These are phyloP conservation scores for Elaeis oleifera DNA, from an alignment of 202 grass and related monocot genomes.

Conservation along the genomic window DNA sequence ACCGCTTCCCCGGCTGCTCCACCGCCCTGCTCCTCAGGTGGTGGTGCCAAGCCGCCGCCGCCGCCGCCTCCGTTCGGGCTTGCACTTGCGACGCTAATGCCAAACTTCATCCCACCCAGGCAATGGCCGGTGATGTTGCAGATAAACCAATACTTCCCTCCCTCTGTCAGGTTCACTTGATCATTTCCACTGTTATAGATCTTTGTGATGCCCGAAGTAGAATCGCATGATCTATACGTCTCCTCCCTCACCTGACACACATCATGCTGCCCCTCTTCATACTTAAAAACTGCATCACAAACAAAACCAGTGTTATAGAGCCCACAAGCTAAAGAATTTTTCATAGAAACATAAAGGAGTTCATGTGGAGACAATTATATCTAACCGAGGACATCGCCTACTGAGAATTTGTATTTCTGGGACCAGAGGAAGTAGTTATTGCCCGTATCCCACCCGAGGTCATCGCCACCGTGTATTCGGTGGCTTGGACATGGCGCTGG, in stretches of 20 bases:
- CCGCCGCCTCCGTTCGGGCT: neutral
- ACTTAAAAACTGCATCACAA: neutral
- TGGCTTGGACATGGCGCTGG: neutral
- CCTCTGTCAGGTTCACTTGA: conserved; percentile 32
- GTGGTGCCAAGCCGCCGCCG: neutral
- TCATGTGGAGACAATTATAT: too few species aligned
- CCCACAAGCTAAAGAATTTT: neutral
- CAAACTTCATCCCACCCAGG: conserved; percentile 10
- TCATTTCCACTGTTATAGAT: conserved; percentile 33
- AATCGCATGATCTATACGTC: conserved; percentile 4
- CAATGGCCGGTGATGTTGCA: conserved; percentile 39
- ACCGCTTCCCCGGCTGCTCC: neutral
- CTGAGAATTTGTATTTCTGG: conserved; percentile 22
- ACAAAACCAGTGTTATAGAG: too few species aligned
- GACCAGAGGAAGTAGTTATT: conserved; percentile 7
- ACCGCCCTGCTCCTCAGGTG: neutral
- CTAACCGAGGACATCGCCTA: conserved; percentile 46
- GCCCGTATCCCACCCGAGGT: conserved; percentile 1
- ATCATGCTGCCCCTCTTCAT: conserved; percentile 1
- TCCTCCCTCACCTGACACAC: conserved; percentile 13
- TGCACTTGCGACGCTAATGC: conserved; percentile 27
- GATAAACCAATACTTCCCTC: conserved; percentile 50
- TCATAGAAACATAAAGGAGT: too few species aligned
- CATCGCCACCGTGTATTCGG: conserved; percentile 13
- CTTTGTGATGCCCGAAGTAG: conserved; percentile 6